Conservation (phyloP, 129 eudicot species). For the Flaveria trinervia region DNA sequence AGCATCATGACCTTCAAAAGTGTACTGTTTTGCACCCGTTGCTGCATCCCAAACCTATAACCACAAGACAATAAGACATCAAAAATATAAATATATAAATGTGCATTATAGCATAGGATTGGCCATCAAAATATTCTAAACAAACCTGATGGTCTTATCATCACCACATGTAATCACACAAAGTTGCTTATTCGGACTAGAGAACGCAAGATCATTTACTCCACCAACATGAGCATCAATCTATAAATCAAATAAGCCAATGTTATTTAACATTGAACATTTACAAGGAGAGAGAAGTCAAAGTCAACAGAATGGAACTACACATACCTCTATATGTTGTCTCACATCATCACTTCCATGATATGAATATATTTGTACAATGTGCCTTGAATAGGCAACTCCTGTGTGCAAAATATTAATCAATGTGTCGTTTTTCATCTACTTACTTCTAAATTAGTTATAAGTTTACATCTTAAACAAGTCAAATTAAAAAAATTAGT, state of each 20-base stretch:
- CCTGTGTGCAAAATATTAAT: slow-evolving; percentile 40
- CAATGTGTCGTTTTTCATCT: background rate
- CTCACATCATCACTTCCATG: slow-evolving; percentile 35
- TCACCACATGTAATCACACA: slow-evolving; percentile 68
- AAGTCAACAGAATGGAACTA: background rate
- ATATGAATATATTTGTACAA: slow-evolving; percentile 62
- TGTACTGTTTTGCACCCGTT: slow-evolving; percentile 57
- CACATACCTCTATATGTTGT: slow-evolving; percentile 57
- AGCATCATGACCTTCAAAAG: slow-evolving; percentile 74
- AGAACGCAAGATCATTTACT: slow-evolving; percentile 72
- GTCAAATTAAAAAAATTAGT: background rate
- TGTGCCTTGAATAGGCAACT: slow-evolving; percentile 60
- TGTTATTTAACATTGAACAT: background rate
- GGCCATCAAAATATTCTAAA: background rate
- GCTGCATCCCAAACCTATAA: slow-evolving; percentile 64
- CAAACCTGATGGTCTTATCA: slow-evolving; percentile 60
- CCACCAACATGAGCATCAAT: slow-evolving; percentile 74
- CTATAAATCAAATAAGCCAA: slow-evolving; percentile 31
- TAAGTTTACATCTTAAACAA: background rate
- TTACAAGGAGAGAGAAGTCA: slow-evolving; percentile 5
- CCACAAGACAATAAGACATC: slow-evolving; percentile 7
- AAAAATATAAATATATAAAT: background rate
- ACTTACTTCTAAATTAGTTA: background rate
- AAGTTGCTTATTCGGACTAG: slow-evolving; percentile 50
- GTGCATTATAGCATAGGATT: background rate